Evolutionary conservation across 495 filamentous ascomycete species (phyloP), one percentile per base, ranked within the genome.

Genomic region (Penicillium odoratum): DNA sequence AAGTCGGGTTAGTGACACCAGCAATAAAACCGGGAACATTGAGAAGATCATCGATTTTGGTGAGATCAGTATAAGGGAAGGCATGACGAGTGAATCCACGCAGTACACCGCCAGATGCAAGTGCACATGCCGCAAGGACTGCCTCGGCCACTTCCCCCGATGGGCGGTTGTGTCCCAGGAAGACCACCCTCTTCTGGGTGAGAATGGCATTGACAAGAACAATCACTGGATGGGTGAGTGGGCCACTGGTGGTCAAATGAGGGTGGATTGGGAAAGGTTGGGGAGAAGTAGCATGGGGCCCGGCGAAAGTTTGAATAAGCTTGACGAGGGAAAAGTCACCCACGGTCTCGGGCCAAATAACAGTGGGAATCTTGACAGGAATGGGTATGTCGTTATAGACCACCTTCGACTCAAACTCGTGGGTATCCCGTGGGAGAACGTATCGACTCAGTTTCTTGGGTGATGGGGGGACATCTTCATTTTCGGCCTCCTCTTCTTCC

Each of bases 291-390:
- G 86, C 70, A 74, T 97, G 92, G 3, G 89, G 83, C 11, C 84
- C 83, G 15, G 92, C 88, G 65, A 97, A 99, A 36, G 87, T 95
- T 61, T 96, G 91, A 61, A 99, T 95, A 8, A 99, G 85, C 69
- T 97, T 97, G 74, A 99, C 90, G 43, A 99, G 80, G 36, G 92
- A 96, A 69, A 99, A 99, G 71, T 98, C 93, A 53, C 95, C 95
- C 11, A 99, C 94, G 0, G 92, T 97, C 70, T 99, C 94, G 5
- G 93, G 92, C 77, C 91, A 92, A 50, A 94, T 84, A 5, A 93
- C 92, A 11, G 91, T 90, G 0, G 94, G 94, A 10, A 99, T 85
- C 72, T 97, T 97, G 74, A 99, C 90, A 1, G 94, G 94, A 29
- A 99, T 90, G 1, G 94, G 92, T 50, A 97, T 93, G 59, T 90